phyloP scores from a whole-genome alignment of 1,284 basidiomycete genomes.

The Kwoniella shivajii region DNA sequence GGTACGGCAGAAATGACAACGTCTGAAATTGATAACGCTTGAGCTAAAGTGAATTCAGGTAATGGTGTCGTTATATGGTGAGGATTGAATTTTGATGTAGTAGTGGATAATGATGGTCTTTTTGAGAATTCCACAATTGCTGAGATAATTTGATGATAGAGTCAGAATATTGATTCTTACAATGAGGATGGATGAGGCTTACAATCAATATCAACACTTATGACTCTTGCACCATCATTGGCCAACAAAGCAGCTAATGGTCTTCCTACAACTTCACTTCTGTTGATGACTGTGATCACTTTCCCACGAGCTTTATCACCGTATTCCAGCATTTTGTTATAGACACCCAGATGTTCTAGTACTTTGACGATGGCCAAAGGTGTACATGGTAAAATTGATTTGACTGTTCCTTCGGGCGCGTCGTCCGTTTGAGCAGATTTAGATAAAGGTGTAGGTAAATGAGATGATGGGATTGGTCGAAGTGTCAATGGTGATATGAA shows the following conservation, averaged over 20 bases:
- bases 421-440: constrained; percentile 51
- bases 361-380: constrained; percentile 95
- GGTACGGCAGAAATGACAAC: constrained; percentile 92
- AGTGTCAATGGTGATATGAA: constrained; percentile 57
- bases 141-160: constrained; percentile 10
- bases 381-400: constrained; percentile 89
- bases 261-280: constrained; percentile 94
- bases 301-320: constrained; percentile 93
- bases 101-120: constrained; percentile 61
- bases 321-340: constrained; percentile 87
- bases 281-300: constrained; percentile 93
- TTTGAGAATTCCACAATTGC: constrained; percentile 77
- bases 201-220: constrained; percentile 93
- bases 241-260: constrained; percentile 90
- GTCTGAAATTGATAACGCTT: constrained; percentile 78
- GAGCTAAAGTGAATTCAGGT: constrained; percentile 64
- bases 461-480: constrained; percentile 47
- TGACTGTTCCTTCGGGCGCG: constrained; percentile 62
- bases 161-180: neutral
- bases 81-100: constrained; percentile 65
- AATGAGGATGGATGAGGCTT: constrained; percentile 14
- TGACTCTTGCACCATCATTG: constrained; percentile 93
- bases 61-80: constrained; percentile 78
- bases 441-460: constrained; percentile 40
- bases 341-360: constrained; percentile 85